Base-by-base conservation (phyloP, 2,329 filamentous ascomycete species). In the Trichoderma sp. region DNA sequence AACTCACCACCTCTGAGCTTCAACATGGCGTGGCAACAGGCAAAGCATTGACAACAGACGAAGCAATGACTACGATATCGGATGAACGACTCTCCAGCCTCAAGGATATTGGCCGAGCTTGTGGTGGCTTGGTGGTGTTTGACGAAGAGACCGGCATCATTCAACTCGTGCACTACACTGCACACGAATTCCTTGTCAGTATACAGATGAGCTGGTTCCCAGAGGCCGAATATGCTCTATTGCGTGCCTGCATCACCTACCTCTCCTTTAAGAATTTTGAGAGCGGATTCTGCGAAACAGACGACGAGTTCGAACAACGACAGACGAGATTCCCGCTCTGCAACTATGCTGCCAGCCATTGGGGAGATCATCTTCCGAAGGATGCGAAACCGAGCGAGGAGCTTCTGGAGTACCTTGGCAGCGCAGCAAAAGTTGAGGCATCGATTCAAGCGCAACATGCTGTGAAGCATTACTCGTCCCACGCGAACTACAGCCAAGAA, bases 91-190 rank as follows among this genome's bases (percentile, higher is more conserved):
- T 81, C 0, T 66, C 75, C 0, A 66, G 75, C 0, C 43, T 77
- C 1, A 71, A 75, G 9, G 70, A 75, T 1, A 64, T 81, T 1
- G 63, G 81, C 0, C 77, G 76, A 5, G 71, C 72, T 1, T 83
- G 79, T 64, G 75, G 74, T 44, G 80, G 81, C 0, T 60, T 83
- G 9, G 76, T 82, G 2, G 77, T 73, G 0, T 39, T 80, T 3
- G 78, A 82, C 45, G 64, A 76, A 45, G 67, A 78, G 47, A 81
- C 73, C 54, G 54, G 71, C 26, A 71, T 77, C 28, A 71, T 82
- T 10, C 73, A 79, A 4, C 66, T 83, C 0, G 78, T 81, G 2
- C 80, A 83, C 66, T 78, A 80, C 61, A 82, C 81, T 0, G 73
- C 79, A 1, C 77, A 81, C 47, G 74, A 82, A 47, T 83, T 80